These are phyloP conservation scores for Rhynchospora pubera DNA, from an alignment of 176 grass and related monocot genomes.

Conservation along the genomic window DNA sequence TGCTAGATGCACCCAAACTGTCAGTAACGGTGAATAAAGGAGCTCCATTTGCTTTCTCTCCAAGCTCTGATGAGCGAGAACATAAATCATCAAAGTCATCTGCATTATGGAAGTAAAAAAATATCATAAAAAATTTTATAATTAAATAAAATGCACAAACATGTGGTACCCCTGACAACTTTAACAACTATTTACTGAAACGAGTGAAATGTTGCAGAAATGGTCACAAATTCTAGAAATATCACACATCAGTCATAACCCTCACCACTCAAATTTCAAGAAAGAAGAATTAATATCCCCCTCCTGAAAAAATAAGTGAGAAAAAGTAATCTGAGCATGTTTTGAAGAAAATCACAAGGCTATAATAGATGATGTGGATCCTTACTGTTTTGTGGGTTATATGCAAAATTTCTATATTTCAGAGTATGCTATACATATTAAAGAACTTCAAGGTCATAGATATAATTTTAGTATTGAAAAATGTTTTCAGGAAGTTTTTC, in stretches of 20 bases:
- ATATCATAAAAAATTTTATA: background rate
- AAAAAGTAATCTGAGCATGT: background rate
- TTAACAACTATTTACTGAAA: background rate
- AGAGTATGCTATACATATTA: background rate
- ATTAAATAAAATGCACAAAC: background rate
- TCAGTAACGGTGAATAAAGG: slow-evolving; percentile 77
- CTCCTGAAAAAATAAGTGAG: background rate
- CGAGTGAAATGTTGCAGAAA: background rate
- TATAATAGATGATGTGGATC: background rate
- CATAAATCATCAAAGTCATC: slow-evolving; percentile 91
- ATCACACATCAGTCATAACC: background rate
- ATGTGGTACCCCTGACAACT: background rate
- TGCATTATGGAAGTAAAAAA: slow-evolving; percentile 13
- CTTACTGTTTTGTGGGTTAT: background rate
- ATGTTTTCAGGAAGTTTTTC: background rate
- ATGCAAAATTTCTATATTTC: background rate
- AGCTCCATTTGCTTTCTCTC: slow-evolving; percentile 59
- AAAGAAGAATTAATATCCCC: background rate
- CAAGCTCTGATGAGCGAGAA: slow-evolving; percentile 56
- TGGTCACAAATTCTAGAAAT: background rate
- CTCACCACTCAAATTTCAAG: background rate
- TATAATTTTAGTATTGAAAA: background rate
- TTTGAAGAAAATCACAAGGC: background rate
- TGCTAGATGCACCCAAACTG: slow-evolving; percentile 21
- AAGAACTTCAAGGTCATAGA: background rate